A percentile compares a stretch with the other conserved stretches of the same genome.
phyloP scores from a whole-genome alignment of 371 early-diverging fungal species.

The Smittium mucronatum region DNA sequence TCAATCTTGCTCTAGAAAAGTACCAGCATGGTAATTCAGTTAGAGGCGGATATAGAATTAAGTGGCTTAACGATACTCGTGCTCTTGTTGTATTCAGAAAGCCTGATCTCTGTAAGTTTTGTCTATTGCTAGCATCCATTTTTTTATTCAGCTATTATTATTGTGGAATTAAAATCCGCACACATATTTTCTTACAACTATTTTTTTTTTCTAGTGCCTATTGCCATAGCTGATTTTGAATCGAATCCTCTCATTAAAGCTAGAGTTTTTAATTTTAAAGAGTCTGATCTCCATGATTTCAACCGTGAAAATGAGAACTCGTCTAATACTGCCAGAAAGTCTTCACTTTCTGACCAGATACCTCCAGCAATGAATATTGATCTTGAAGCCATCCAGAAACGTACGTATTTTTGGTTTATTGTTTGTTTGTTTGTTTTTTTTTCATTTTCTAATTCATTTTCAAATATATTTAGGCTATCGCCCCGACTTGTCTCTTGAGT shows the following conservation, averaged over 20 bases:
- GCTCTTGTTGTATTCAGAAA: conserved; percentile 58
- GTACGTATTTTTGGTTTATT: conserved; percentile 15
- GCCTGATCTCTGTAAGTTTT: conserved; percentile 40
- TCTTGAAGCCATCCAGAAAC: conserved; percentile 25
- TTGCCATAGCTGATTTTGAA: conserved; percentile 22
- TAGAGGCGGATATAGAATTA: conserved; percentile 58
- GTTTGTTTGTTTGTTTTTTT: conserved; percentile 5
- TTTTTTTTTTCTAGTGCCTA: not conserved
- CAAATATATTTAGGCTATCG: conserved; percentile 24
- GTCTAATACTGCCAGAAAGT: not conserved
- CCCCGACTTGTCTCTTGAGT: conserved; percentile 31
- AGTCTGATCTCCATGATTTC: conserved; percentile 22
- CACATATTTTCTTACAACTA: not conserved
- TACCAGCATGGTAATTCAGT: conserved; percentile 32
- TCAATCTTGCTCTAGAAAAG: conserved; percentile 34
- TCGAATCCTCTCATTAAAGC: conserved; percentile 25
- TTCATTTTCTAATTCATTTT: not conserved
- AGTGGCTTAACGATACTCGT: conserved; percentile 59
- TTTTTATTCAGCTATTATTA: conserved; percentile 7
- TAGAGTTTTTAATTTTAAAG: conserved; percentile 22
- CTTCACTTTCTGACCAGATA: not conserved
- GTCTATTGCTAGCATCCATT: conserved; percentile 2
- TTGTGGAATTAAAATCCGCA: not conserved
- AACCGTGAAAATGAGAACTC: conserved; percentile 21
- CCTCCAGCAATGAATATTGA: conserved; percentile 2